These are phyloP conservation scores for Melocanna baccifera DNA, from an alignment of 176 grass and related monocot species.

Conservation along the genomic window DNA sequence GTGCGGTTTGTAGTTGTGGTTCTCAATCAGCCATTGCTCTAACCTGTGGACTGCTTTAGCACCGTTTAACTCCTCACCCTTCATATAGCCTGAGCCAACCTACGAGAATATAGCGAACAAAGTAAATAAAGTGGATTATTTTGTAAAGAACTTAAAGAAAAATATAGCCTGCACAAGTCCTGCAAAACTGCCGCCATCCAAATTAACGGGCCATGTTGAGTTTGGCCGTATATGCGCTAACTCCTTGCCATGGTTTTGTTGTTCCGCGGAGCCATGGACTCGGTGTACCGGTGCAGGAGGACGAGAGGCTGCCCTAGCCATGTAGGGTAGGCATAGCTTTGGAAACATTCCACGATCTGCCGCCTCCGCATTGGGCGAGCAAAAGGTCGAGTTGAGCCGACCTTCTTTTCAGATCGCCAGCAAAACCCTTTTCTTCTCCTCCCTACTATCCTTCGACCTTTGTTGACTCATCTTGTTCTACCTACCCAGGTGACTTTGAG, in stretches of 20 bases:
- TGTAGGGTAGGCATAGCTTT: neutral
- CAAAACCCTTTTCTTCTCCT: neutral
- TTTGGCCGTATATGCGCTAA: neutral
- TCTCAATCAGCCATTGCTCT: no score
- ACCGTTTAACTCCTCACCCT: no score
- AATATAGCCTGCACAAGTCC: no score
- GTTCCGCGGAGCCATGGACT: neutral
- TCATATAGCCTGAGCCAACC: no score
- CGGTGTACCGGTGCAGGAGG: neutral
- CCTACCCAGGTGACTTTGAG: neutral
- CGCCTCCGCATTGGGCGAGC: neutral
- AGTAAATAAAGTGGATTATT: neutral
- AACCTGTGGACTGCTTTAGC: no score
- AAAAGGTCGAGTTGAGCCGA: neutral
- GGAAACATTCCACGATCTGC: slow-evolving; percentile 4
- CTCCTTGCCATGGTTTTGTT: no score
- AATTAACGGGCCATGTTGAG: neutral
- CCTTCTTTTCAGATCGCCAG: neutral
- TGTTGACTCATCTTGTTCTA: neutral
- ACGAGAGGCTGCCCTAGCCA: neutral
- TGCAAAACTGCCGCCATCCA: neutral
- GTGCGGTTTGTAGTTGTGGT: no score
- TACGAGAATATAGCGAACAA: no score
- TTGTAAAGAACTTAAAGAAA: neutral
- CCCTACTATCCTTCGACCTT: neutral